phyloP scores from a whole-genome alignment of 331 rosid species.

The Malus hybrid region DNA sequence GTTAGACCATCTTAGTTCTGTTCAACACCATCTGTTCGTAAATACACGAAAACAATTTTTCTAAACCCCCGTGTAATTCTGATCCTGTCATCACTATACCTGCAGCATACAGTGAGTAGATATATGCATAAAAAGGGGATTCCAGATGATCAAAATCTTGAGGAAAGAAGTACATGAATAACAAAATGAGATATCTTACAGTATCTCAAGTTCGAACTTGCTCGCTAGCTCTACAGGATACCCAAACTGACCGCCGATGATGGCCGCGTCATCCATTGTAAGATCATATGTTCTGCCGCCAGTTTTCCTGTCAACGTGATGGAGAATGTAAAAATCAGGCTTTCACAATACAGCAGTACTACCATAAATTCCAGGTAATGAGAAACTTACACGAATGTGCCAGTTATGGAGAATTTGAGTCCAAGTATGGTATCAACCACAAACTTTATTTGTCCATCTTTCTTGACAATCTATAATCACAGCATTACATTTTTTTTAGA shows the following conservation, averaged over 20 bases:
- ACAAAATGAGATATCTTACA: conserved; percentile 37
- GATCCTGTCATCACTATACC: conserved; percentile 69
- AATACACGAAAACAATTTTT: conserved; percentile 54
- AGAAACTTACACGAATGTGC: conserved; percentile 55
- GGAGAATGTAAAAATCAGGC: not conserved
- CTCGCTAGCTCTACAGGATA: conserved; percentile 61
- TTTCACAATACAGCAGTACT: not conserved
- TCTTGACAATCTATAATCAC: conserved; percentile 50
- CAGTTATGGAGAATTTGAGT: conserved; percentile 71
- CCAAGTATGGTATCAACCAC: conserved; percentile 66
- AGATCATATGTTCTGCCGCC: conserved; percentile 41
- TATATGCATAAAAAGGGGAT: not conserved
- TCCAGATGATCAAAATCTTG: not conserved
- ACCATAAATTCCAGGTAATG: not conserved
- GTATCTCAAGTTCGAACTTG: conserved; percentile 54
- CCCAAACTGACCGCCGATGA: conserved; percentile 79
- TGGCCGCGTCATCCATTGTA: conserved; percentile 84
- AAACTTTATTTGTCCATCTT: conserved; percentile 62
- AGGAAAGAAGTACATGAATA: not conserved
- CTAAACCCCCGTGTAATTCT: conserved; percentile 63
- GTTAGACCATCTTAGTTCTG: conserved; percentile 1
- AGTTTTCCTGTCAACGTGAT: conserved; percentile 38
- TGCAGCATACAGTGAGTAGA: conserved; percentile 17
- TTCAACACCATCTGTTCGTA: conserved; percentile 27
- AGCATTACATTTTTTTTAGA: not conserved